These are phyloP conservation scores for Capronia epimyces DNA, from an alignment of 2,329 filamentous ascomycete genomes.

Conservation along the genomic window DNA sequence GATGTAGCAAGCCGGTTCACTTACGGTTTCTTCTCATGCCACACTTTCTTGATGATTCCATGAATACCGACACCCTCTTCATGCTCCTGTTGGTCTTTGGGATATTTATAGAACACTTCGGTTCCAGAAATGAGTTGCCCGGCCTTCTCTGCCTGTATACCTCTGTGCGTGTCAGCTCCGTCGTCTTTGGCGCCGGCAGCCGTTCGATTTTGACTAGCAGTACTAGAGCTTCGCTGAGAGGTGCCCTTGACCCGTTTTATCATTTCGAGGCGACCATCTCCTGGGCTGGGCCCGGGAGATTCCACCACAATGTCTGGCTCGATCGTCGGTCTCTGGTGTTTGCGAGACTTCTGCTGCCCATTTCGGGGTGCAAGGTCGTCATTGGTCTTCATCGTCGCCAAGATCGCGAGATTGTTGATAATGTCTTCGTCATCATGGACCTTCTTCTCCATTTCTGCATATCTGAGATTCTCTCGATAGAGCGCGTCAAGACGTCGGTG, in stretches of 20 bases:
- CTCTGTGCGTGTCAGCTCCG: conserved; percentile 37
- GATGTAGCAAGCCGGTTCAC: conserved; percentile 18
- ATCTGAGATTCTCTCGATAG: conserved; percentile 44
- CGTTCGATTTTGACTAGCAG: conserved; percentile 27
- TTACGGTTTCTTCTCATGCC: conserved; percentile 66
- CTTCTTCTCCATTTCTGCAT: conserved; percentile 46
- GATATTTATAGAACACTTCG: conserved; percentile 49
- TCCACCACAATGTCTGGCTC: conserved; percentile 44
- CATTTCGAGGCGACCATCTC: conserved; percentile 37
- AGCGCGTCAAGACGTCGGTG: conserved; percentile 39
- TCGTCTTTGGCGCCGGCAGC: conserved; percentile 40
- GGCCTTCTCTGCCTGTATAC: conserved; percentile 41
- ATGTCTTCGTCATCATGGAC: conserved; percentile 48
- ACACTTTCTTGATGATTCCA: conserved; percentile 68
- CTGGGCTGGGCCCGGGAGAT: conserved; percentile 42
- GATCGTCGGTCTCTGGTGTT: conserved; percentile 34
- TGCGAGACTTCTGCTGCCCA: conserved; percentile 42
- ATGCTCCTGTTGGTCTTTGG: conserved; percentile 47
- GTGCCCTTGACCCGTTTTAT: conserved; percentile 41
- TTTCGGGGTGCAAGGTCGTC: conserved; percentile 42
- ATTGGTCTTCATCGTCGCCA: conserved; percentile 45
- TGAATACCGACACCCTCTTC: conserved; percentile 59
- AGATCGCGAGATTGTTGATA: conserved; percentile 46
- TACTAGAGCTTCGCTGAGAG: conserved; percentile 36
- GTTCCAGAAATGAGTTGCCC: conserved; percentile 43